Evolutionary conservation across 2,329 filamentous ascomycete species (phyloP), one percentile per base, ranked within the genome.

Genomic region (Colletotrichum costaricense): DNA sequence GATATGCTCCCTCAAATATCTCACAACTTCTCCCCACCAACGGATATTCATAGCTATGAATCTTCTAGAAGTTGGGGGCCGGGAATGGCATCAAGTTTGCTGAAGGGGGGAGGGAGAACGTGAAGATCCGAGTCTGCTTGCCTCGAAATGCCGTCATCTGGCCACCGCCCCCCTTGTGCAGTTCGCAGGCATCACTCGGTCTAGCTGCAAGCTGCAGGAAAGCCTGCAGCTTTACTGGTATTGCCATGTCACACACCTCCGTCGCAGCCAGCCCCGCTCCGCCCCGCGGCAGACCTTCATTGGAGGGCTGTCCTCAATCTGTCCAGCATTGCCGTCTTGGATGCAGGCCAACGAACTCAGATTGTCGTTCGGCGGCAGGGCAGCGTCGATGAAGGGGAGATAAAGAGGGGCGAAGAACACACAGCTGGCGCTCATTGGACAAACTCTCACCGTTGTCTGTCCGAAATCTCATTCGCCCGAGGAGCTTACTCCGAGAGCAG

Each of bases 251-350:
- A 73, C 72, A 63, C 68, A 66, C 35, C 67, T 63, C 42, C 49
- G 49, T 63, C 52, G 68, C 63, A 74, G 62, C 63, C 68, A 72
- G 62, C 72, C 72, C 72, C 72, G 72, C 72, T 72, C 57, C 63
- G 72, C 68, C 57, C 68, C 63, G 68, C 68, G 68, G 72, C 72
- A 67, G 38, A 26, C 30, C 35, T 46, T 54, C 30, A 72, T 74
- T 74, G 72, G 67, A 57, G 24, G 24, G 46, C 42, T 30, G 63
- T 46, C 14, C 54, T 66, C n/a, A 26, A 69, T 24, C 19, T 28
- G 24, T 46, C 52, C 56, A 63, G 46, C 58, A 63, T 72, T 54
- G 58, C 56, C 46, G 54, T 63, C 54, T 59, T 72, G 56, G 33
- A 46, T 69, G 46, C 67, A 62, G 33, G 59, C 67, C 66, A 56